Base-by-base conservation (phyloP, 192 early-diverging fungal species). In the Coemansia biformis region DNA sequence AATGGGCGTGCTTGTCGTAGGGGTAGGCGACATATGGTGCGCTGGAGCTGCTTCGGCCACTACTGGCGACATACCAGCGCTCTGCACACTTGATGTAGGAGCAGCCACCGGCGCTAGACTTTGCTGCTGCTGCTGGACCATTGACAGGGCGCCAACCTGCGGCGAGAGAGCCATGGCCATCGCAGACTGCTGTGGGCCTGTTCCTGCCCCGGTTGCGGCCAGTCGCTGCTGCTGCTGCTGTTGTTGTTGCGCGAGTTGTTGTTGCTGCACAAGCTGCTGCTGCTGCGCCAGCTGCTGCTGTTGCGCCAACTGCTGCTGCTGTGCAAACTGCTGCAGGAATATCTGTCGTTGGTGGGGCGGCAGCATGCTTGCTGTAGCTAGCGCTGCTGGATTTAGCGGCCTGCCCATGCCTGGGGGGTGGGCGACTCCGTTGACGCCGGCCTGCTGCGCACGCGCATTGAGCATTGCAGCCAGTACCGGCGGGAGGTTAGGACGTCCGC, bases 281-380 rank as follows among this genome's bases (percentile, higher is more conserved):
- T 26, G 24, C 24, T 2, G 24, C 24, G 24, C 3, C 24, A 26
- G 54, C 22, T 39, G 35, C 18, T 47, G 51, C 12, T 46, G 40
- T 17, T 48, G n/a, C n/a, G n/a, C n/a, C n/a, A n/a, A n/a, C n/a
- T n/a, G 57, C 35, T 60, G 57, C 39, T 70, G 67, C 51, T 57
- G 49, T 1, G 60, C 59, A n/a, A 63, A 24, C 15, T 63, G 59
- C 49, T 71, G 67, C 19, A 62, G 34, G 16, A 63, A 19, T 38
- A 63, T 37, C 39, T 71, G 67, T n/a, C 54, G 52, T 40, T 71
- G 67, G n/a, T 71, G 67, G 13, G 65, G 65, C 19, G 57, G 53
- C 26, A 68, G 41, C 51, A 56, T 54, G 15, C 35, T 57, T 13
- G 65, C 58, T 1, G 57, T 52, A 1, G 67, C 61, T 13, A 38